phyloP scores from a whole-genome alignment of 345 rosid genomes.

The Bruguiera gymnorhiza region DNA sequence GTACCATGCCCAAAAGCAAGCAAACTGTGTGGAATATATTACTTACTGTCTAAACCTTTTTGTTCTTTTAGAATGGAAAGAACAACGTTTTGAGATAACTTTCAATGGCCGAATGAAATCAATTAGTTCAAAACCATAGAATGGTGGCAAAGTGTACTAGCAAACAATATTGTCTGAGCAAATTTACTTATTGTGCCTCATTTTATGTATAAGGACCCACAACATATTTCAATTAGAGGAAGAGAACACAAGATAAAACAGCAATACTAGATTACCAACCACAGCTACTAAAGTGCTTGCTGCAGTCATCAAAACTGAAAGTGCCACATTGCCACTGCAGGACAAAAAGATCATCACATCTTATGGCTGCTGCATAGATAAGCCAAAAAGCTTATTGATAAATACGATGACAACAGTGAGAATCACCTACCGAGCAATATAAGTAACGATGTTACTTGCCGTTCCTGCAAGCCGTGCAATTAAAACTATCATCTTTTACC shows the following conservation, averaged over 20 bases:
- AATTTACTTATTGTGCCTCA: not conserved
- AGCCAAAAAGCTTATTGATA: not conserved
- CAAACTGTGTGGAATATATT: not conserved
- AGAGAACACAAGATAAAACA: constrained; percentile 10
- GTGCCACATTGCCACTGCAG: constrained; percentile 84
- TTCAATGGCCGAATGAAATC: not conserved
- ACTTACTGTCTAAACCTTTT: not conserved
- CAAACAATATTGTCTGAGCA: not conserved
- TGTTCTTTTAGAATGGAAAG: not conserved
- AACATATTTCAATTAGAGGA: not conserved
- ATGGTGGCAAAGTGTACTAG: not conserved
- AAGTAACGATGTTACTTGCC: constrained; percentile 88
- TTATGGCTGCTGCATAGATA: constrained; percentile 9
- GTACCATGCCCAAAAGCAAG: not conserved
- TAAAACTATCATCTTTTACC: constrained; percentile 10
- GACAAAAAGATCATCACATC: constrained; percentile 25
- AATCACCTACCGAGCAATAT: constrained; percentile 62
- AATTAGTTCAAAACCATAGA: not conserved
- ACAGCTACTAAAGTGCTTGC: constrained; percentile 84
- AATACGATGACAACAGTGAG: constrained; percentile 4
- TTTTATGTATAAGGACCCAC: not conserved
- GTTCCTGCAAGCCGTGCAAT: constrained; percentile 58
- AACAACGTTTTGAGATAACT: not conserved
- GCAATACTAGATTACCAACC: constrained; percentile 46
- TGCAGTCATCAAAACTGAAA: constrained; percentile 91